Base-by-base conservation (phyloP, 2,329 filamentous ascomycete genomes). In the Penicillium sp. region DNA sequence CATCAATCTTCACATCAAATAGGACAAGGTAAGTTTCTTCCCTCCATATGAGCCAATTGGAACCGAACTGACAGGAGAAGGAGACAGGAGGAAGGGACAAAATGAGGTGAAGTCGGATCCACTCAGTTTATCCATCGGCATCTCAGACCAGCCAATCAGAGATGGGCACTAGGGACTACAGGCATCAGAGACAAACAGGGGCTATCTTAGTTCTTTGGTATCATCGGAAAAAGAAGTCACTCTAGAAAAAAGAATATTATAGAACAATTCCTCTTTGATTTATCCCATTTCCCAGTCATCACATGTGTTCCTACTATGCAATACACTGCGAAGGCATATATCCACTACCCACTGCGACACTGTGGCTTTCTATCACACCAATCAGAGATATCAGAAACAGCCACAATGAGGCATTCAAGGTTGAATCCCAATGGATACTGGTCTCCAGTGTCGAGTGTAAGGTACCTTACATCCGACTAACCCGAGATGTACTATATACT, bases 131-230 rank as follows among this genome's bases (percentile, higher is more conserved):
- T 33, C 19, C 25, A 27, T 39, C 54, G 54, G 54, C 34, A 53
- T 53, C 41, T 43, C 41, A 47, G 16, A 9, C 54, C 54, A 53
- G 49, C 54, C 54, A 56, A 56, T 53, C 34, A 47, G n/a, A 23
- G 7, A 5, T 0, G 7, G 4, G 1, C 0, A 27, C n/a, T 41
- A 5, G 21, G 13, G 7, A 41, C 21, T 25, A 39, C 38, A n/a
- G n/a, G n/a, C n/a, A 31, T 31, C 29, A 31, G 29, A 31, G 29
- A 11, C 10, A 31, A 11, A 1, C 3, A 31, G 1, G 29, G 29
- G 13, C 33, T 16, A 15, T 34, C 13, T 15, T 16, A 1, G 13
- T 16, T 2, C 11, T 34, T 34, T 34, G 2, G 13, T 39, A 11
- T 19, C n/a, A 5, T 19, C 9, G 6, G 11, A 33, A 15, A 15